Conservation (phyloP, 257 asterid genomes). For the Solanum sitiens region DNA sequence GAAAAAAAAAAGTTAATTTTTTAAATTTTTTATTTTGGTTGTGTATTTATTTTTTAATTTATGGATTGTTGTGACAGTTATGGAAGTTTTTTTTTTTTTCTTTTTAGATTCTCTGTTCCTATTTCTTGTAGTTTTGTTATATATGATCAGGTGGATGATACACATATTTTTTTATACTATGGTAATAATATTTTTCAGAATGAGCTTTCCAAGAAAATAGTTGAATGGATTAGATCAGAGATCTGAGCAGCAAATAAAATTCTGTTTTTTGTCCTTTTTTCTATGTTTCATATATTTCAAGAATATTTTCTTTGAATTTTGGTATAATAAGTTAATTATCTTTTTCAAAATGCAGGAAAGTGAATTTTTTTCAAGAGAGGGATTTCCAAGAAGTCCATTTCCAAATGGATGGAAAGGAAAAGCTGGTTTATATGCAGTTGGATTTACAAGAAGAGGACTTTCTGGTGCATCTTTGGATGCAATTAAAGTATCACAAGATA, state of each 20-base stretch:
- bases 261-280: no score
- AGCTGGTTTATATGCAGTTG: conserved; percentile 78
- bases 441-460: conserved; percentile 80
- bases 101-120: conserved; percentile 37
- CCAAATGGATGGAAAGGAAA: conserved; percentile 95
- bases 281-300: not conserved
- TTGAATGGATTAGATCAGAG: not conserved
- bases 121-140: conserved; percentile 23
- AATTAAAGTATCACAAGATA: conserved; percentile 59
- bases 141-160: conserved; percentile 21
- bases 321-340: not conserved
- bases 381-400: conserved; percentile 61
- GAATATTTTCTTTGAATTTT: not conserved
- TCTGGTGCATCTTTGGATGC: conserved; percentile 83
- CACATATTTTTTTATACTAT: not conserved
- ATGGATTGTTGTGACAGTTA: conserved; percentile 47
- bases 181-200: not conserved
- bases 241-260: not conserved
- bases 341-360: conserved; percentile 34
- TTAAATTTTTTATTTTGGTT: not conserved
- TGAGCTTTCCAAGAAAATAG: conserved; percentile 26
- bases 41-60: not conserved
- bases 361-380: conserved; percentile 56
- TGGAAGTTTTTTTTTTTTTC: conserved; percentile 44
- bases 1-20: not conserved